Percentiles rank a stretch among this genome's conserved stretches.
Evolutionary conservation across 2,329 filamentous ascomycete genomes (phyloP).

Genomic region (Alternaria angustiovoidea): DNA sequence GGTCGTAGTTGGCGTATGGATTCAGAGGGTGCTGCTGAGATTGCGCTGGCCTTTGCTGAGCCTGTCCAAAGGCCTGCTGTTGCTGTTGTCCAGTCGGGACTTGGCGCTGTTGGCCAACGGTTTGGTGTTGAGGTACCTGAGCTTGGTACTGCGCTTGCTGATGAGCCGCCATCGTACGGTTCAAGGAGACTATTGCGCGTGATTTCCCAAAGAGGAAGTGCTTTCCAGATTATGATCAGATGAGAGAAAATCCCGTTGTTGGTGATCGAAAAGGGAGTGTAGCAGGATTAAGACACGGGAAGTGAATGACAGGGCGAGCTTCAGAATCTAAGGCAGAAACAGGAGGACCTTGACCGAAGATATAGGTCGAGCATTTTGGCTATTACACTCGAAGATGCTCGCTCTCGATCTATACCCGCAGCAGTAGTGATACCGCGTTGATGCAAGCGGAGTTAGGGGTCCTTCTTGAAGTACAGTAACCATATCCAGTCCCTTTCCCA

Average conservation of each 20-base stretch:
- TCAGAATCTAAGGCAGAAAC: slow-evolving; percentile 20
- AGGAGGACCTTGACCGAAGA: slow-evolving; percentile 19
- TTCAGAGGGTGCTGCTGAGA: slow-evolving; percentile 15
- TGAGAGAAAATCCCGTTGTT: background rate
- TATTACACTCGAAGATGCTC: slow-evolving; percentile 15
- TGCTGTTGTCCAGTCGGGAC: slow-evolving; percentile 19
- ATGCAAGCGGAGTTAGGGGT: slow-evolving; percentile 20
- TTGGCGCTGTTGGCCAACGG: slow-evolving; percentile 19
- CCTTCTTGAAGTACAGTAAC: slow-evolving; percentile 12
- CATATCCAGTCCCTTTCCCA: slow-evolving; percentile 5
- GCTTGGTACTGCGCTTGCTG: slow-evolving; percentile 19
- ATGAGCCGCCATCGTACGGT: slow-evolving; percentile 17
- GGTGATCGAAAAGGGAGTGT: background rate
- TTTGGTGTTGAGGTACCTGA: slow-evolving; percentile 24
- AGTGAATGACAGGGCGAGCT: slow-evolving; percentile 15
- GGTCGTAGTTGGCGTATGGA: slow-evolving; percentile 23
- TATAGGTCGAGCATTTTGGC: slow-evolving; percentile 19
- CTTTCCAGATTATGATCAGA: background rate
- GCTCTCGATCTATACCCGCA: slow-evolving; percentile 10
- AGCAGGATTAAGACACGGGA: background rate
- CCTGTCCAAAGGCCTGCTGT: slow-evolving; percentile 3
- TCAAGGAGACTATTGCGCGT: slow-evolving; percentile 12
- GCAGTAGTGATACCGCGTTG: slow-evolving; percentile 19
- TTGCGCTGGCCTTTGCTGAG: slow-evolving; percentile 21
- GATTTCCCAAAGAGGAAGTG: background rate